Evolutionary conservation across 1,284 basidiomycete genomes (phyloP), one percentile per base, ranked within the genome.

Genomic region (Rhodotorula sp.): DNA sequence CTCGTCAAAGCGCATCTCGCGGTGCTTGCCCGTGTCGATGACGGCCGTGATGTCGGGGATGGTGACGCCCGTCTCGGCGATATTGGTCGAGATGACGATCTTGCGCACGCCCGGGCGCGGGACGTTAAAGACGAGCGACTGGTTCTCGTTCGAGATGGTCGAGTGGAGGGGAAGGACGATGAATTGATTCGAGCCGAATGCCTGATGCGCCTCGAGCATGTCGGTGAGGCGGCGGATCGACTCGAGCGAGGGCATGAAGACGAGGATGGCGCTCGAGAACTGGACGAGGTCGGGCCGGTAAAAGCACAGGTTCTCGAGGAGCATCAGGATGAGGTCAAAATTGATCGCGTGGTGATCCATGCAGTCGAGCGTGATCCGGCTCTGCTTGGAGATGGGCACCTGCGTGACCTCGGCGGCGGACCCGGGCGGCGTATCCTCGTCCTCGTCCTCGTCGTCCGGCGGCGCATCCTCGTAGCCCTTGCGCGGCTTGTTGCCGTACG

Each of bases 1-100:
- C 83, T 99, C 97, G 80, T 99, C 96, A 79, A 95, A 99, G 89
- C 90, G 87, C 90, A 96, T 95, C 83, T 81, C 85, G 73, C 91
- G 87, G 80, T 99, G 95, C 80, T 93, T 95, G 61, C 97, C 97
- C 0, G 89, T 88, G 81, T 99, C 97, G 68, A 99, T 95, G 19
- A 99, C 97, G 78, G 94, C 96, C 4, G 96, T 98, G 69, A 98
- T 92, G 79, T 99, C 97, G 8, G 96, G 96, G 70, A 99, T 98
- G 0, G 96, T 99, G 71, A 99, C 91, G 81, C 96, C 96, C 21
- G 93, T 97, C 81, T 97, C 93, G 44, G 91, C 89, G 76, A 92
- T 90, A 77, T 91, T 84, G 62, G 83, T 84, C 21, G 82, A 81
- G 45, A 82, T 80, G 59, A 83, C 83, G 46, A 84, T 82, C 77